Conservation (phyloP, 345 rosid species). For the Gossypium ekmanianum region DNA sequence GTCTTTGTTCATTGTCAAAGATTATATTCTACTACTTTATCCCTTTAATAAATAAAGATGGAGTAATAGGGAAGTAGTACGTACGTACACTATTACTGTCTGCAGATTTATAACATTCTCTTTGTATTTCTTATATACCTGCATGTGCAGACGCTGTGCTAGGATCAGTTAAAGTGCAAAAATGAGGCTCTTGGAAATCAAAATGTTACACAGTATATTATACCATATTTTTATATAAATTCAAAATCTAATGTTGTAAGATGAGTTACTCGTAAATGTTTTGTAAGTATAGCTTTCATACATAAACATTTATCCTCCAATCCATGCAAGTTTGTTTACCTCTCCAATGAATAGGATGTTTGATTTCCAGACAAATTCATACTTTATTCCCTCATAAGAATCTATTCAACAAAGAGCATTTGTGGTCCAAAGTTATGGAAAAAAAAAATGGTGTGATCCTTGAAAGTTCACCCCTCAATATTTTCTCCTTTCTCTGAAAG, state of each 20-base stretch:
- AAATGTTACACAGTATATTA: too few relatives aligned
- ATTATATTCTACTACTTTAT: background rate
- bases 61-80: background rate
- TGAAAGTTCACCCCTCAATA: background rate
- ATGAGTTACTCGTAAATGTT: too few relatives aligned
- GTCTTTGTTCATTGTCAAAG: background rate
- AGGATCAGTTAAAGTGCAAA: too few relatives aligned
- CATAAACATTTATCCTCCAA: background rate
- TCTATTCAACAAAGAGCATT: conserved; percentile 16
- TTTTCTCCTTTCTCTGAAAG: conserved; percentile 7
- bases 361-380: conserved; percentile 12
- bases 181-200: too few relatives aligned
- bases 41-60: background rate
- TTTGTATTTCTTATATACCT: background rate
- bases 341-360: conserved; percentile 3
- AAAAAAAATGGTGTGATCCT: background rate
- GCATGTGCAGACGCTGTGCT: background rate
- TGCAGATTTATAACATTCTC: conserved; percentile 15
- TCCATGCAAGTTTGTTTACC: background rate
- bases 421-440: conserved; percentile 14
- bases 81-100: background rate
- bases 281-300: too few relatives aligned
- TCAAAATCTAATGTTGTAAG: too few relatives aligned
- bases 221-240: too few relatives aligned
- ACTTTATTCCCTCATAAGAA: conserved; percentile 9